These are phyloP conservation scores for Saccharomyces uvarum DNA, from an alignment of 1,139 yeast genomes.

Conservation along the genomic window DNA sequence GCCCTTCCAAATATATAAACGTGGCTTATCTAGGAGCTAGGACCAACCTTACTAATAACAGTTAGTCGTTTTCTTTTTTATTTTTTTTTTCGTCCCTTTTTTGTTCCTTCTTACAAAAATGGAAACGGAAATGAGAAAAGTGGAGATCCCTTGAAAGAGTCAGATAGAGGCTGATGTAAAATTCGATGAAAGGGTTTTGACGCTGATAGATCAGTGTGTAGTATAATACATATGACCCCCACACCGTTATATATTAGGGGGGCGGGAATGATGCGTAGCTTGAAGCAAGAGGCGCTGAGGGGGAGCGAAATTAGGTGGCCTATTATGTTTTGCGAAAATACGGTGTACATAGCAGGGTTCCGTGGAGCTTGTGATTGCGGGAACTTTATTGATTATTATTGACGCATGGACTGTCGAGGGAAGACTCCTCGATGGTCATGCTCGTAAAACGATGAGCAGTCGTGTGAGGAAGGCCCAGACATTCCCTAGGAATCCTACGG, in stretches of 20 bases:
- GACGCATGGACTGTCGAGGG: neutral
- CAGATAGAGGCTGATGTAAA: neutral
- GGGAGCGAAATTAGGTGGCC: neutral
- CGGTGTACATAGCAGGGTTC: neutral
- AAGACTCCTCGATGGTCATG: neutral
- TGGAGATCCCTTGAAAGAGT: conserved; percentile 1
- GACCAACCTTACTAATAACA: neutral
- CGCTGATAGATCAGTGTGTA: neutral
- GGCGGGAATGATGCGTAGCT: neutral
- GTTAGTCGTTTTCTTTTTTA: neutral
- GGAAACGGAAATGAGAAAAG: neutral
- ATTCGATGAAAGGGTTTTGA: neutral
- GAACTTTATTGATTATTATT: neutral
- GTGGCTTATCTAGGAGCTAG: neutral
- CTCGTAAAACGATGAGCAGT: too few species aligned
- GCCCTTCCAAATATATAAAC: neutral
- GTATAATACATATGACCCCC: neutral
- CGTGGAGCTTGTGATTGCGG: neutral
- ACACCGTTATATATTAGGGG: neutral
- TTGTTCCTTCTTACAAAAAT: neutral
- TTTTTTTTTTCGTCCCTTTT: neutral
- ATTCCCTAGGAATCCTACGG: too few species aligned
- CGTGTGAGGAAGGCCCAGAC: too few species aligned
- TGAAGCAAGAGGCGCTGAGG: neutral
- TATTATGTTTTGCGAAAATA: neutral